Conservation (phyloP, 2,329 filamentous ascomycete genomes). For the Hypoxylon sp. region DNA sequence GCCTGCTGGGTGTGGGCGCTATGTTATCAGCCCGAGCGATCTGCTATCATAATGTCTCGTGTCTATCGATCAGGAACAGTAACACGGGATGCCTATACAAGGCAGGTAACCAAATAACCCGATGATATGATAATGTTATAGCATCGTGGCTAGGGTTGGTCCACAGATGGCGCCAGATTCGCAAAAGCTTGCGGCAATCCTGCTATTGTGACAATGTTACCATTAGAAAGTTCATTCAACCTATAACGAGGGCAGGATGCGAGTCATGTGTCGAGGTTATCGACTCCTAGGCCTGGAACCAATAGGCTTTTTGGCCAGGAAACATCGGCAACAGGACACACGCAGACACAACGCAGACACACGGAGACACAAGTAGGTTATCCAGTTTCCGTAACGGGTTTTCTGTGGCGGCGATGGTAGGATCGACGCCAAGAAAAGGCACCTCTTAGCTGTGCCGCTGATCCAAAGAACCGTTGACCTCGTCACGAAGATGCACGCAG, state of each 20-base stretch:
- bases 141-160: slow-evolving; percentile 41
- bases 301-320: slow-evolving; percentile 39
- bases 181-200: slow-evolving; percentile 46
- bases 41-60: slow-evolving; percentile 46
- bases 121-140: slow-evolving; percentile 45
- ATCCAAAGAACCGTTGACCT: slow-evolving; percentile 42
- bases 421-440: slow-evolving; percentile 47
- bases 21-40: slow-evolving; percentile 45
- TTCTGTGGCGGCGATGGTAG: slow-evolving; percentile 45
- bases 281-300: slow-evolving; percentile 24
- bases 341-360: slow-evolving; percentile 20
- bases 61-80: slow-evolving; percentile 48
- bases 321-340: slow-evolving; percentile 44
- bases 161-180: slow-evolving; percentile 45
- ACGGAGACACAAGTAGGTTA: slow-evolving; percentile 19
- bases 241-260: slow-evolving; percentile 37
- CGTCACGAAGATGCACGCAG: slow-evolving; percentile 38
- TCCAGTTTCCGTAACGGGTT: slow-evolving; percentile 47
- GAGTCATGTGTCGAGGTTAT: slow-evolving; percentile 34
- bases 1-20: slow-evolving; percentile 31
- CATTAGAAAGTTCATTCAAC: slow-evolving; percentile 27
- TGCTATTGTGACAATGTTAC: slow-evolving; percentile 47
- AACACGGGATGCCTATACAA: slow-evolving; percentile 49
- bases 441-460: slow-evolving; percentile 41
- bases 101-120: slow-evolving; percentile 47